Conservation (phyloP, 352 stramenopile genomes). For the Paralagenidium karlingii region DNA sequence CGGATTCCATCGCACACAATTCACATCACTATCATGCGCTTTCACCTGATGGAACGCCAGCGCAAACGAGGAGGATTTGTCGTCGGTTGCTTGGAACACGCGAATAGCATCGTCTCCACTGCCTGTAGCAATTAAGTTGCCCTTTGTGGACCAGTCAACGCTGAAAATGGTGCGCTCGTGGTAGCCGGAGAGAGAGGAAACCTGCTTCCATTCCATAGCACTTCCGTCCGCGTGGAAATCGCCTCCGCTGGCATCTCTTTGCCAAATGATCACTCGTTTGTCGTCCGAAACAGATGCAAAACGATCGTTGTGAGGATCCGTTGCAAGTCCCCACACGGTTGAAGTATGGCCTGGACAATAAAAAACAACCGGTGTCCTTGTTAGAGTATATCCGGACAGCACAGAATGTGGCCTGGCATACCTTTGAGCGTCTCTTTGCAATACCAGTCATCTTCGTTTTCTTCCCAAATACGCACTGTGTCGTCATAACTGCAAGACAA, state of each 20-base stretch:
- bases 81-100: conserved; percentile 55
- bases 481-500: conserved; percentile 93
- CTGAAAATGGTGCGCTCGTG: conserved; percentile 89
- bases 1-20: conserved; percentile 71
- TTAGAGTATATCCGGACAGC: background rate
- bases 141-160: conserved; percentile 84
- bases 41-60: conserved; percentile 45
- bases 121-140: conserved; percentile 81
- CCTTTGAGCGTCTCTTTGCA: conserved; percentile 87
- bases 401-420: no score
- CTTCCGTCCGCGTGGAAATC: conserved; percentile 31
- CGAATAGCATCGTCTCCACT: conserved; percentile 87
- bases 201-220: conserved; percentile 74
- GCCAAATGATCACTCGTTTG: conserved; percentile 88
- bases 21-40: conserved; percentile 60
- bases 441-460: conserved; percentile 95
- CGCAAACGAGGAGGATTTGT: conserved; percentile 29
- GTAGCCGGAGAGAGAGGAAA: conserved; percentile 58
- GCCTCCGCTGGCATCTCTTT: conserved; percentile 52
- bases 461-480: conserved; percentile 91
- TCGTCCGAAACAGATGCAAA: conserved; percentile 89
- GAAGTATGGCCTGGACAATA: conserved; percentile 56
- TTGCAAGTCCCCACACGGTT: conserved; percentile 90
- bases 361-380: background rate
- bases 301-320: conserved; percentile 59